Base-by-base conservation (phyloP, 225 moss, liverwort and hornwort genomes). In the Climacium dendroides region DNA sequence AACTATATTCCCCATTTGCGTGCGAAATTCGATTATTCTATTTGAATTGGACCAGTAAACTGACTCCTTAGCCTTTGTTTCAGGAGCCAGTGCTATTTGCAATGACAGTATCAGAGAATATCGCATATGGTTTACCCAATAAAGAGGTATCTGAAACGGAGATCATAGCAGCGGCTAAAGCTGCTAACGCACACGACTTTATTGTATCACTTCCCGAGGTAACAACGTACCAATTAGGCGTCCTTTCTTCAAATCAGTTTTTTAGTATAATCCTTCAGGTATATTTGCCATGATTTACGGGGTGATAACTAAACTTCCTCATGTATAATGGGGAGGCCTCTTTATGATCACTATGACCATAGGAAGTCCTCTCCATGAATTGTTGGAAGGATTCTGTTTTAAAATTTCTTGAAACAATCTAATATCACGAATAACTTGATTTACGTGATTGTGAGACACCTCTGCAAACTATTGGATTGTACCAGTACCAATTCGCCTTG, bases 51-150 rank as follows among this genome's bases (percentile, higher is more conserved):
- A 71, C 60, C 22, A 57, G 37, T 74, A 37, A 69, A 57, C 62
- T 74, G 71, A 86, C 28, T 61, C 26, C 45, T 64, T 79, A 26
- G 54, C 35, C 48, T 85, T n/a, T 83, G 80, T 57, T 87, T 69
- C 90, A 98, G 99, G 99, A 99, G 83, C 99, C 99, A 74, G 99
- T 96, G 23, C 87, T 99, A 69, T 99, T 99, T 94, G 99, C 99
- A 16, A 99, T 99, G 96, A 97, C 99, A 37, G 96, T 99, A 82
- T 91, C 95, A 69, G 99, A 99, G 79, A 99, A 99, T 88, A 97
- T 99, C 75, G 99, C 99, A 18, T 99, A 99, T 66, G 99, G 99
- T 89, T 89, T 95, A 83, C 99, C 99, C 63, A 94, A 96, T 87
- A 92, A 95, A 70, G 92, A 92, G 55, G 97, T 96, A 28, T 87